phyloP scores from a whole-genome alignment of 768 basidiomycete species.

The Podaxis sp. region DNA sequence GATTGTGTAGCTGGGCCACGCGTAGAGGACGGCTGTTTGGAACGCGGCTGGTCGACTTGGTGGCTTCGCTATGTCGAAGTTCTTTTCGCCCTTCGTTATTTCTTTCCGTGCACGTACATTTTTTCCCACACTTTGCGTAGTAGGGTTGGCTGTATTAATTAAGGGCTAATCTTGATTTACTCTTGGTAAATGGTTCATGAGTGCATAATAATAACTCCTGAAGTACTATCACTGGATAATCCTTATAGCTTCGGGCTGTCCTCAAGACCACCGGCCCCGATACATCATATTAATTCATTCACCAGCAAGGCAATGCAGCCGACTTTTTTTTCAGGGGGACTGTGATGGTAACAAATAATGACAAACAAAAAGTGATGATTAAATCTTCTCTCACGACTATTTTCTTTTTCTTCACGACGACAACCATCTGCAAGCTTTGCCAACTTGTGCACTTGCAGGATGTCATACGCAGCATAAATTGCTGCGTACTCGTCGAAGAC shows the following conservation, averaged over 20 bases:
- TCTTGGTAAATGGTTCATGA: too few species aligned
- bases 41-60: too few species aligned
- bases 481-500: conserved; percentile 44
- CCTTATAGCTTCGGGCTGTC: too few species aligned
- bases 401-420: conserved; percentile 6
- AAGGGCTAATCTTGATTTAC: too few species aligned
- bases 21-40: too few species aligned
- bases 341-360: not conserved
- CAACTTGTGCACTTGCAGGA: conserved; percentile 4
- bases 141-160: not conserved
- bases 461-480: not conserved
- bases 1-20: too few species aligned
- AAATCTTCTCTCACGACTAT: not conserved
- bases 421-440: conserved; percentile 1
- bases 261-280: too few species aligned
- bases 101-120: not conserved
- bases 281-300: too few species aligned
- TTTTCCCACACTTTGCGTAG: not conserved
- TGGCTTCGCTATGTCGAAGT: not conserved
- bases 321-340: too few species aligned
- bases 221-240: too few species aligned
- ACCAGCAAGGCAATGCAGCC: too few species aligned
- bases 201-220: too few species aligned
- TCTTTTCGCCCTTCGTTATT: not conserved
- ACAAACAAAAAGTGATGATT: conserved; percentile 1